Conservation (phyloP, 352 stramenopile species). For the Salisapilia sapeloensis region DNA sequence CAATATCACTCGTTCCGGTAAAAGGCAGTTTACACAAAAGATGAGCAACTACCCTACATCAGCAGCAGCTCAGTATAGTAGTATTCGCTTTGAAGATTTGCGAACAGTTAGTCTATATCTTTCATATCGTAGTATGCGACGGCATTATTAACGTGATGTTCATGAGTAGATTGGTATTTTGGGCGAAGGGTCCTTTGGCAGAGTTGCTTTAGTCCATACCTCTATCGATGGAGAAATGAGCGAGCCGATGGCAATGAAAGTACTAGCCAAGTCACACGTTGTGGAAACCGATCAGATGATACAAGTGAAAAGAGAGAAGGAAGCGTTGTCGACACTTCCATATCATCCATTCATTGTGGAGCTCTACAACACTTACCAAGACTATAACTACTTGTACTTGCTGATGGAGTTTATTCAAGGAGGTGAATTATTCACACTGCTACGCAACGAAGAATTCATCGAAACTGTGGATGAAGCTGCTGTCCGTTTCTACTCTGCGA, state of each 20-base stretch:
- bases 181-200: conserved; percentile 91
- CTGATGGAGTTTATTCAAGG: conserved; percentile 87
- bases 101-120: no score
- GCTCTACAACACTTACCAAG: conserved; percentile 82
- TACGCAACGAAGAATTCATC: conserved; percentile 77
- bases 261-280: conserved; percentile 86
- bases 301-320: conserved; percentile 86
- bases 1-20: conserved; percentile 24
- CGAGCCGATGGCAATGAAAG: conserved; percentile 80
- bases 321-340: conserved; percentile 77
- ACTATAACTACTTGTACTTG: conserved; percentile 88
- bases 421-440: conserved; percentile 85
- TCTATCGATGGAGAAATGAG: conserved; percentile 31
- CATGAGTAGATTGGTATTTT: conserved; percentile 62
- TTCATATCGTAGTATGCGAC: no score
- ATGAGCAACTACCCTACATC: no score
- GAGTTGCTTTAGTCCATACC: conserved; percentile 85
- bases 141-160: no score
- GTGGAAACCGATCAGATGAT: conserved; percentile 86
- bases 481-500: conserved; percentile 78
- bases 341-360: conserved; percentile 86
- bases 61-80: no score
- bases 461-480: conserved; percentile 63
- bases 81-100: not conserved
- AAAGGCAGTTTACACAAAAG: conserved; percentile 41